Base-by-base conservation (phyloP, 2,329 filamentous ascomycete genomes). In the Parafenestella ontariensis region DNA sequence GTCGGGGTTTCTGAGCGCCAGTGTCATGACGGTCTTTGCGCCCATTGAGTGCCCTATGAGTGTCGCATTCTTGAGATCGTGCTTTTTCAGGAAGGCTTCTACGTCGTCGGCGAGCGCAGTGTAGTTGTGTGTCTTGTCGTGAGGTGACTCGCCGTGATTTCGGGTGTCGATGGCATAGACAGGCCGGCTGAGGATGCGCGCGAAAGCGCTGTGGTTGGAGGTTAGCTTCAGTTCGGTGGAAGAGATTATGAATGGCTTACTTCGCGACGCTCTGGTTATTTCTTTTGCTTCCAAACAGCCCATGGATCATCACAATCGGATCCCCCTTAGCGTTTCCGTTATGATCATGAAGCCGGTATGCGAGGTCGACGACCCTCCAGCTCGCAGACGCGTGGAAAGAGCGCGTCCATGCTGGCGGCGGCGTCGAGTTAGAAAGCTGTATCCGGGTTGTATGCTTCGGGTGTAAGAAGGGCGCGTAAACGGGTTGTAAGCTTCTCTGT, bases 21-120 rank as follows among this genome's bases (percentile, higher is more conserved):
- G 81, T 0, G 89, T 82, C 94, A 98, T 97, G 65, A 91, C 92
- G 1, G 89, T 88, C 80, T 98, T 98, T 42, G 94, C 94, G 59
- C 95, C 94, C 94, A 98, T 98, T 1, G 92, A 96, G 77, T 98
- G 95, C 0, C 94, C 94, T 68, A 98, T 95, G 24, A 98, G 78
- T 0, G 90, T 92, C 1, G 88, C 82, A 24, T 89, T 80, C 40
- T 83, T 79, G n/a, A 97, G 78, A 3, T 82, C 79, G 73, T 96
- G 89, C 49, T 89, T 79, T 5, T 82, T 66, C 51, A 98, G 88
- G 74, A 98, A 98, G 40, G 83, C 81, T 49, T 88, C 86, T 10
- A 97, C 87, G 67, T 98, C 94, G 61, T 88, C 85, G 4, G 94
- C 91, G 85, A 98, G 92, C 40, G 86, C 83, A 1, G 78, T 75